Percentiles rank a stretch among this genome's conserved stretches.
These are phyloP conservation scores for Kwoniella heveanensis DNA, from an alignment of 768 basidiomycete species.

Conservation along the genomic window DNA sequence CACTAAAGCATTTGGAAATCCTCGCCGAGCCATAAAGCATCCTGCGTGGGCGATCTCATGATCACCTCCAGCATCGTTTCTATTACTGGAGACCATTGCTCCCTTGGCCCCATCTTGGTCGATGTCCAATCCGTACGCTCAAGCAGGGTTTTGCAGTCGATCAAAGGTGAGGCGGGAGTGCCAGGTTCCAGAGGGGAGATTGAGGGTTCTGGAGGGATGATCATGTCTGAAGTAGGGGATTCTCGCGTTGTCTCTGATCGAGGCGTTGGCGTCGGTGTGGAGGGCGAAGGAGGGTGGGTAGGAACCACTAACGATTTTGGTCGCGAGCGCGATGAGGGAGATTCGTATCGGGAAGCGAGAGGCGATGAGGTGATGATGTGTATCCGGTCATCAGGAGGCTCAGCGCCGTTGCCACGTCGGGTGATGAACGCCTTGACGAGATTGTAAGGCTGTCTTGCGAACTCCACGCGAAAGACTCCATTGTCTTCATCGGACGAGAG, in stretches of 20 bases:
- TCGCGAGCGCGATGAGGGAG: background rate
- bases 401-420: background rate
- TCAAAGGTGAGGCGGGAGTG: background rate
- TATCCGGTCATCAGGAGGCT: background rate
- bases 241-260: too few relatives aligned
- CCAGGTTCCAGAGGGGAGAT: background rate
- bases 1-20: constrained; percentile 43
- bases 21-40: constrained; percentile 38
- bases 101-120: constrained; percentile 33
- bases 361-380: background rate
- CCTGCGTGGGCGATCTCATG: constrained; percentile 32
- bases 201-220: background rate
- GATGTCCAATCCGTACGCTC: constrained; percentile 35
- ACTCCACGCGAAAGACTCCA: background rate
- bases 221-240: background rate
- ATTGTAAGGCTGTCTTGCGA: background rate
- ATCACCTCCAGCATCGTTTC: constrained; percentile 30
- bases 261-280: background rate
- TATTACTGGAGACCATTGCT: constrained; percentile 32
- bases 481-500: background rate
- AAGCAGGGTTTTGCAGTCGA: constrained; percentile 24
- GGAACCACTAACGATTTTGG: background rate
- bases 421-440: constrained; percentile 1
- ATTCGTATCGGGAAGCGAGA: background rate
- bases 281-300: background rate